Base-by-base conservation (phyloP, 2,329 filamentous ascomycete genomes). In the Talaromyces sp. region DNA sequence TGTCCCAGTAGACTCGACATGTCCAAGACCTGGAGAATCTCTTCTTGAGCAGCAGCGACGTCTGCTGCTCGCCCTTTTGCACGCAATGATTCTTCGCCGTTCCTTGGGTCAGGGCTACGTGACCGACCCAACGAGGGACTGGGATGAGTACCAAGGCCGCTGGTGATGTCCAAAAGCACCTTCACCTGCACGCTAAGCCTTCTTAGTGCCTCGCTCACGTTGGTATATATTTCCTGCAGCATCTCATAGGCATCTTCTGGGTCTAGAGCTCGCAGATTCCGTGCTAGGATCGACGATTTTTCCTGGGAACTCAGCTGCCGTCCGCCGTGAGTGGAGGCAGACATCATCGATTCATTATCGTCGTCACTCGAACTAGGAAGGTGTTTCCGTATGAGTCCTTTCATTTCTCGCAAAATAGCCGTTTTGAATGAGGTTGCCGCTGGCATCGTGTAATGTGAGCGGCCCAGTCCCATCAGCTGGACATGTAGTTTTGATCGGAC, bases 321-420 rank as follows among this genome's bases (percentile, higher is more conserved):
- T 29, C 87, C 88, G 49, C 86, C 85, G 63, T 84, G 84, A 0
- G 93, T 97, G 3, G 93, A 96, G 0, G 87, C 83, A 1, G 93
- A 93, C 76, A 93, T 87, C 78, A 93, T 89, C 0, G 92, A 96
- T 71, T 95, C 91, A 63, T 89, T 90, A 71, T 99, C 95, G 66
- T 98, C 93, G 62, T 99, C 95, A 67, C 86, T 95, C 11, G 93
- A 96, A 70, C 92, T 96, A 0, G 95, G 95, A 43, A 99, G 81
- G 26, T 93, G 89, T 60, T 87, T 86, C 58, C 92, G 85, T 55
- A 99, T 93, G 55, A 98, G 80, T 35, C 85, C 87, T 68, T 93
- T 89, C 72, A 98, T 88, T 74, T 99, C 95, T 55, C 90, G 87
- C 63, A 96, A 78, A 13, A 96, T 86, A 0, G 90, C 84, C 46